Evolutionary conservation across 495 filamentous ascomycete species (phyloP), one percentile per base, ranked within the genome.

Genomic region (Trichoderma reesei): DNA sequence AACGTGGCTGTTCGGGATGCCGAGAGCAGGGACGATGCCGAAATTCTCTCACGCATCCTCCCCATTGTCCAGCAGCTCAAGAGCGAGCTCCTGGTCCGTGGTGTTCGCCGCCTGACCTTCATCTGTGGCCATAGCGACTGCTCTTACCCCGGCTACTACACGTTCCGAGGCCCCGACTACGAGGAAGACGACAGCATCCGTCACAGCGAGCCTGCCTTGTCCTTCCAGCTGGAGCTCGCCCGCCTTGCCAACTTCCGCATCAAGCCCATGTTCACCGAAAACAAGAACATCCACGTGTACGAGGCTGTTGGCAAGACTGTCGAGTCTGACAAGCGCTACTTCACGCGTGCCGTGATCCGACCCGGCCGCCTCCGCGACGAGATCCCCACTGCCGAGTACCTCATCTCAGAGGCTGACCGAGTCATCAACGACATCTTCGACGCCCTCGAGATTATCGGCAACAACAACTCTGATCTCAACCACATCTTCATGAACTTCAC

Each of bases 401-500:
- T 98, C 65, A 97, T 96, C 70, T 97, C 93, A 8, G 94, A 98
- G 78, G 89, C 95, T 64, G 93, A 98, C 72, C 86, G 94, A 38
- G 80, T 98, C 64, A 92, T 98, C 83, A 97, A 90, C 76, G 94
- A 98, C 72, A 98, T 98, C 73, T 82, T 98, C 59, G 94, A 98
- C 75, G 95, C 94, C 18, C 78, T 98, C 63, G 94, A 98, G 83
- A 95, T 98, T 69, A 92, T 97, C 70, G 95, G 95, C 65, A 96
- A 95, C 83, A 98, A 96, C 83, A 93, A 96, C 82, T 96, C 94
- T 59, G 94, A 98, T 82, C 82, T 98, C 70, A 98, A 98, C 81
- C 95, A 98, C 80, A 96, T 98, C 84, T 98, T 98, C 83, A 91
- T 98, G 80, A 97, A 98, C 83, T 98, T 98, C 80, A 90, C 89